These are phyloP conservation scores for Colletotrichum sp. DNA, from an alignment of 2,329 filamentous ascomycete species.

Conservation along the genomic window DNA sequence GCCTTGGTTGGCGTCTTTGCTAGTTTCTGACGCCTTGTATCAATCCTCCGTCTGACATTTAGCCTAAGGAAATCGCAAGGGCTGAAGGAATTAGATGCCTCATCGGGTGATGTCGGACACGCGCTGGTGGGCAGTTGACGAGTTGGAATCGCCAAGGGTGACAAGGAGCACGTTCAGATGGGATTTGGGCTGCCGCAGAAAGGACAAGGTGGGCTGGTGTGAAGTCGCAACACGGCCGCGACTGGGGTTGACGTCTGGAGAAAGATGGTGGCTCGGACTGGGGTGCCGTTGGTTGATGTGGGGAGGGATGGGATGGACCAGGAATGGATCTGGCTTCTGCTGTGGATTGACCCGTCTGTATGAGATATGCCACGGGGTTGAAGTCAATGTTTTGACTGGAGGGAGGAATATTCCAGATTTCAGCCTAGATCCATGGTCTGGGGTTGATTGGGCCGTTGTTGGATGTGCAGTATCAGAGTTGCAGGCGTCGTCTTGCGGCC, in stretches of 20 bases:
- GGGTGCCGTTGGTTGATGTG: neutral
- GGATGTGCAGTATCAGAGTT: neutral
- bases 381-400: constrained; percentile 7
- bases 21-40: neutral
- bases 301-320: neutral
- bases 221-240: neutral
- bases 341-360: neutral
- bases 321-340: neutral
- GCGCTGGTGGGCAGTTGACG: neutral
- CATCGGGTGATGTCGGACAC: constrained; percentile 13
- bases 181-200: neutral
- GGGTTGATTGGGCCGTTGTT: neutral
- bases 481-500: neutral
- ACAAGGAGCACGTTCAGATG: neutral
- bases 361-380: constrained; percentile 4
- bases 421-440: neutral
- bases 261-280: neutral
- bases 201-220: neutral
- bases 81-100: neutral
- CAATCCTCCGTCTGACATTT: neutral
- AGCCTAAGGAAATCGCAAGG: neutral
- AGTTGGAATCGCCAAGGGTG: neutral
- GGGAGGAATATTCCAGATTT: neutral
- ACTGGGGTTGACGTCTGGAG: neutral
- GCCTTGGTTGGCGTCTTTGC: neutral